phyloP scores from a whole-genome alignment of 129 eudicot genomes.

The Sambucus nigra region DNA sequence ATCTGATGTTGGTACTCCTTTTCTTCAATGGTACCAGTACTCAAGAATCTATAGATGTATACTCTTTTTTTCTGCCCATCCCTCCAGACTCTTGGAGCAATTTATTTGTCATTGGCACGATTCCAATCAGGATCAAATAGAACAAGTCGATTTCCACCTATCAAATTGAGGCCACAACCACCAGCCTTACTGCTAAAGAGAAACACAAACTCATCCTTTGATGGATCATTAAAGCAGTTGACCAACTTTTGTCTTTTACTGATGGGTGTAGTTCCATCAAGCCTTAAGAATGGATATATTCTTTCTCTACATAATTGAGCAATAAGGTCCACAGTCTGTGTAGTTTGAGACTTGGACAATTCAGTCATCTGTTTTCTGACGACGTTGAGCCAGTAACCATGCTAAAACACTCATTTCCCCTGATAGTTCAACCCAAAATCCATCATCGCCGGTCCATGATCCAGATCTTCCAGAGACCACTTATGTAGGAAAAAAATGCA shows the following conservation, averaged over 20 bases:
- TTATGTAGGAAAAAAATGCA: slow-evolving; percentile 88
- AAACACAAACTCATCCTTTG: slow-evolving; percentile 97
- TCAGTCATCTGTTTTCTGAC: slow-evolving; percentile 84
- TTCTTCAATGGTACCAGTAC: slow-evolving; percentile 98
- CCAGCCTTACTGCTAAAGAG: slow-evolving; percentile 99
- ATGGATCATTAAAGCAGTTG: slow-evolving; percentile 77
- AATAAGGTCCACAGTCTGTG: slow-evolving; percentile 98
- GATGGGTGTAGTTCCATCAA: slow-evolving; percentile 94
- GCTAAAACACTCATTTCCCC: slow-evolving; percentile 98
- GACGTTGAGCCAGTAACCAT: slow-evolving; percentile 72
- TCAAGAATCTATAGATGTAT: slow-evolving; percentile 88
- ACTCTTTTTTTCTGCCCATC: slow-evolving; percentile 99
- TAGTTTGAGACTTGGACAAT: slow-evolving; percentile 97
- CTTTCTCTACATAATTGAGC: slow-evolving; percentile 97
- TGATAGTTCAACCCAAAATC: slow-evolving; percentile 90
- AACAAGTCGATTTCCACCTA: slow-evolving; percentile 94
- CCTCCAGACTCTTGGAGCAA: slow-evolving; percentile 99
- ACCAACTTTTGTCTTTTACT: slow-evolving; percentile 98
- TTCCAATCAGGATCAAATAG: slow-evolving; percentile 99
- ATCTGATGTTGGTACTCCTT: slow-evolving; percentile 99
- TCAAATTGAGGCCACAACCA: slow-evolving; percentile 97
- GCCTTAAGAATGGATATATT: slow-evolving; percentile 88
- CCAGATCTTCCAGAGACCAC: slow-evolving; percentile 98
- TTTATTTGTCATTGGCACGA: slow-evolving; percentile 99
- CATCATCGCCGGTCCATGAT: slow-evolving; percentile 97